Conservation (phyloP, 805 yeast species). For the Kuraishia hungarica region DNA sequence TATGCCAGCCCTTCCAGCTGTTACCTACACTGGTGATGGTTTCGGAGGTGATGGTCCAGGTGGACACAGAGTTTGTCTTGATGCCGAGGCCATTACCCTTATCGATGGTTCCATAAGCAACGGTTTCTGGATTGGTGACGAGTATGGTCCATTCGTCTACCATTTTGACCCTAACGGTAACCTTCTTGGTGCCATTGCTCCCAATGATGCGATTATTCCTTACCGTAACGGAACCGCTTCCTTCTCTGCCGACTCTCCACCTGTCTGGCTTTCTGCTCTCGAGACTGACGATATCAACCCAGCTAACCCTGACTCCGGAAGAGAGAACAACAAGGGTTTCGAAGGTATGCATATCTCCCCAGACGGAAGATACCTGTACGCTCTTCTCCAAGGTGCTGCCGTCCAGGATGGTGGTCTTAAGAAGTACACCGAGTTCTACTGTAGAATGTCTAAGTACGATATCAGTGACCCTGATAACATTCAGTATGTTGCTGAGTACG, state of each 20-base stretch:
- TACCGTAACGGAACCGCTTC: constrained; percentile 13
- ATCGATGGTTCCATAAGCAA: constrained; percentile 19
- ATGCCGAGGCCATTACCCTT: constrained; percentile 19
- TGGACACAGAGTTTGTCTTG: constrained; percentile 17
- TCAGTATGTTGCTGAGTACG: constrained; percentile 18
- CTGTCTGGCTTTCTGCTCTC: constrained; percentile 11
- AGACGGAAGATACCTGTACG: constrained; percentile 19
- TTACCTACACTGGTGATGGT: constrained; percentile 20
- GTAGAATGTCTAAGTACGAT: constrained; percentile 21
- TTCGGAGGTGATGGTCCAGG: constrained; percentile 13
- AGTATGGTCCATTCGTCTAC: constrained; percentile 23
- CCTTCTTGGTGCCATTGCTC: constrained; percentile 16
- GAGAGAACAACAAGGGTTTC: constrained; percentile 22
- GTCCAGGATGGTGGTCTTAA: constrained; percentile 23
- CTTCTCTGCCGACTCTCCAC: constrained; percentile 20
- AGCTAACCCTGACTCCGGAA: constrained; percentile 19
- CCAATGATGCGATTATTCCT: constrained; percentile 22
- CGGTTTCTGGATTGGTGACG: constrained; percentile 26
- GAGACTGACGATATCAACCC: constrained; percentile 7
- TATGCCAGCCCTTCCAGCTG: constrained; percentile 16
- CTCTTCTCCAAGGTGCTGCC: constrained; percentile 20
- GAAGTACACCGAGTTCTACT: constrained; percentile 12
- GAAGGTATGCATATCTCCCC: constrained; percentile 23
- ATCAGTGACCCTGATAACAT: constrained; percentile 9
- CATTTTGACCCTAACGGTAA: constrained; percentile 18